Percentiles rank a stretch among this genome's conserved stretches.
Evolutionary conservation across 2,329 filamentous ascomycete genomes (phyloP).

Genomic region (Tolypocladium album): DNA sequence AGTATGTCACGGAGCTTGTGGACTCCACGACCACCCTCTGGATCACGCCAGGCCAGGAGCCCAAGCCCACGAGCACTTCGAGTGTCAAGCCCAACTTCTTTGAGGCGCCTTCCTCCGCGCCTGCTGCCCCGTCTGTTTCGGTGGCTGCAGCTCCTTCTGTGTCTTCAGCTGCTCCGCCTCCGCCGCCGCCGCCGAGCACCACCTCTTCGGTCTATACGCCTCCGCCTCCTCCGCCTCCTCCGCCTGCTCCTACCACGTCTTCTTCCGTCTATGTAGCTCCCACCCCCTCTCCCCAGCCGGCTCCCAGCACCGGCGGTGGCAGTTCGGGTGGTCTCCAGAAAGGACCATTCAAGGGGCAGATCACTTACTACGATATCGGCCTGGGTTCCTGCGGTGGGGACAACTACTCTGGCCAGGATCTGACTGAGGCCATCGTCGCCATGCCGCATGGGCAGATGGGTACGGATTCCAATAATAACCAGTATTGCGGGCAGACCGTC

Average conservation of each 20-base stretch:
- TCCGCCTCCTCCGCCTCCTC: constrained; percentile 4
- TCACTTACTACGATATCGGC: constrained; percentile 66
- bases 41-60: constrained; percentile 23
- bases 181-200: constrained; percentile 5
- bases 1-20: constrained; percentile 33
- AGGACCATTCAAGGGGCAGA: constrained; percentile 42
- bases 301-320: constrained; percentile 1
- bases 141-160: constrained; percentile 3
- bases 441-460: constrained; percentile 57
- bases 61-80: constrained; percentile 13
- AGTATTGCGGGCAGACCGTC: constrained; percentile 59
- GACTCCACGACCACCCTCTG: constrained; percentile 37
- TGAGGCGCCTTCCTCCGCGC: constrained; percentile 10
- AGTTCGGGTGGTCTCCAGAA: neutral
- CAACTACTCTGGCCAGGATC: constrained; percentile 46
- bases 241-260: constrained; percentile 8
- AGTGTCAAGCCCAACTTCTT: constrained; percentile 17
- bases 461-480: constrained; percentile 51
- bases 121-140: constrained; percentile 1
- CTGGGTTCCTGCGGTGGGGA: constrained; percentile 59
- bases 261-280: constrained; percentile 5
- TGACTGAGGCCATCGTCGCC: constrained; percentile 53
- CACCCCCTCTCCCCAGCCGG: constrained; percentile 3
- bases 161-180: constrained; percentile 9
- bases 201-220: neutral